Percentiles rank a stretch among this genome's conserved stretches.
Conservation (phyloP, 345 rosid species). For the Stellera chamaejasme region DNA sequence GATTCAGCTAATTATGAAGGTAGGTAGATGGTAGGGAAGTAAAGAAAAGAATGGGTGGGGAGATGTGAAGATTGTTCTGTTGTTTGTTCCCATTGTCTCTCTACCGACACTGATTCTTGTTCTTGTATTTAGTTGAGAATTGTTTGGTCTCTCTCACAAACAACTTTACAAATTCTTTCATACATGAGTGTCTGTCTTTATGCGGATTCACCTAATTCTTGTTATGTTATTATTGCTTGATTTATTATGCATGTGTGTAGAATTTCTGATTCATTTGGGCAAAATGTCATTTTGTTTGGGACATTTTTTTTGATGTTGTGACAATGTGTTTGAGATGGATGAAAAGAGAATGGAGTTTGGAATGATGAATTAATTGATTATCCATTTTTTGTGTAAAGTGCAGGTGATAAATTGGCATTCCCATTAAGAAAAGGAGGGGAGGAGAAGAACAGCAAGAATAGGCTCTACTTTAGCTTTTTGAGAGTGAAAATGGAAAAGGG, state of each 20-base stretch:
- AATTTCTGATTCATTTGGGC: too few species aligned
- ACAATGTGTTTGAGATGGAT: too few species aligned
- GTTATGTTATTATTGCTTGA: too few species aligned
- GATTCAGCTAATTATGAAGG: background rate
- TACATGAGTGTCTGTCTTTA: background rate
- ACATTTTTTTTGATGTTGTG: too few species aligned
- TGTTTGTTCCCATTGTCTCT: slow-evolving; percentile 13
- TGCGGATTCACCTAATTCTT: too few species aligned
- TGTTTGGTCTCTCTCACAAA: slow-evolving; percentile 3
- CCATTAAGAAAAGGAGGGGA: slow-evolving; percentile 14
- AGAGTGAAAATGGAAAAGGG: slow-evolving; percentile 13
- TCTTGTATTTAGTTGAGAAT: slow-evolving; percentile 2
- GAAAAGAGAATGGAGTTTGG: too few species aligned
- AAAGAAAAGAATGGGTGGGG: slow-evolving; percentile 22
- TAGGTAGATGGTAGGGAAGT: background rate
- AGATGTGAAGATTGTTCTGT: slow-evolving; percentile 1
- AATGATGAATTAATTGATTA: too few species aligned
- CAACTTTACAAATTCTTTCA: background rate
- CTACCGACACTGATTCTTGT: slow-evolving; percentile 24
- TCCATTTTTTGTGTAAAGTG: slow-evolving; percentile 9
- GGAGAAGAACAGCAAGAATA: slow-evolving; percentile 12
- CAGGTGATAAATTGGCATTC: slow-evolving; percentile 15
- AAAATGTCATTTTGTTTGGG: too few species aligned
- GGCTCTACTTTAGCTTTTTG: slow-evolving; percentile 25
- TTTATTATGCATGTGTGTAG: too few species aligned